A percentile compares a stretch with the other conserved stretches of the same genome.
phyloP scores from a whole-genome alignment of 169 alveolate genomes.

The Eimeria tenella region DNA sequence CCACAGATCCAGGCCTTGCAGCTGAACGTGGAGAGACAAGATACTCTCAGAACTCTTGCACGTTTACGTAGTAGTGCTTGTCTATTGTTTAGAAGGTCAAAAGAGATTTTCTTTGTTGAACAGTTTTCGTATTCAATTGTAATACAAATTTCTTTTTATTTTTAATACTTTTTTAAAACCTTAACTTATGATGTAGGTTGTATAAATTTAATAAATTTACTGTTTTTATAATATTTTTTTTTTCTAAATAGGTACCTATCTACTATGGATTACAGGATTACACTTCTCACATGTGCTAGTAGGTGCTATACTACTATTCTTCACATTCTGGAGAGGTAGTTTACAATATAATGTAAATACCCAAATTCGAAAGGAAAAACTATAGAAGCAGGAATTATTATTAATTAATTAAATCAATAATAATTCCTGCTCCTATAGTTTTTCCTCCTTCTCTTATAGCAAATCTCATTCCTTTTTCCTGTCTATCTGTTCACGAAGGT shows the following conservation, averaged over 20 bases:
- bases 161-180: conserved; percentile 45
- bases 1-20: too few species aligned
- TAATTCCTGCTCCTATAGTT: conserved; percentile 77
- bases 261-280: conserved; percentile 28
- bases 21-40: too few species aligned
- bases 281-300: conserved; percentile 23
- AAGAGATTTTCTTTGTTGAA: conserved; percentile 36
- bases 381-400: conserved; percentile 69
- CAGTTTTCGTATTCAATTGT: conserved; percentile 31
- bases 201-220: conserved; percentile 26
- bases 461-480: conserved; percentile 10
- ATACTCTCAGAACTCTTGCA: conserved; percentile 10
- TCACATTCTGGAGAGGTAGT: neutral
- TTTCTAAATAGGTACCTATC: neutral
- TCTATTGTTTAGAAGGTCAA: too few species aligned
- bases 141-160: conserved; percentile 11
- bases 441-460: conserved; percentile 16
- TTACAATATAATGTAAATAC: neutral
- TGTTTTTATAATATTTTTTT: neutral
- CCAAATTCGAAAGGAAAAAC: neutral
- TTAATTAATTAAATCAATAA: conserved; percentile 65
- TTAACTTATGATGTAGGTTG: neutral
- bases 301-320: neutral
- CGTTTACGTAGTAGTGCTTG: conserved; percentile 1
- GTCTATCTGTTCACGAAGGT: too few species aligned